phyloP scores from a whole-genome alignment of 2,329 filamentous ascomycete genomes.

The Cytospora schulzeri region DNA sequence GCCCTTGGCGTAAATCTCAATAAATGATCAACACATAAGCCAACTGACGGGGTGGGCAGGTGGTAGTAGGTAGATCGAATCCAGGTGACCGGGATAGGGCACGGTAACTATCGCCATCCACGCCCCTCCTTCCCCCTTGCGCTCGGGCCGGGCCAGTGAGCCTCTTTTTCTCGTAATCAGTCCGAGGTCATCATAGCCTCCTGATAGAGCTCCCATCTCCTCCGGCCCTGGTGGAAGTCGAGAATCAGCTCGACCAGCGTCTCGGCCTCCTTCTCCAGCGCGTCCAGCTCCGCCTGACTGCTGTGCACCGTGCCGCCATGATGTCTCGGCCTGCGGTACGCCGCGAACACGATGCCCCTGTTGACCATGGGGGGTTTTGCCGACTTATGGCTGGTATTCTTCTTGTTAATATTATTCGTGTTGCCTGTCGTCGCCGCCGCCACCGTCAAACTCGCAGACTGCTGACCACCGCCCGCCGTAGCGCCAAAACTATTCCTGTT shows the following conservation, averaged over 20 bases:
- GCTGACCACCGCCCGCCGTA: too few species aligned
- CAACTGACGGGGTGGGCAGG: too few species aligned
- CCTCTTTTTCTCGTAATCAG: background rate
- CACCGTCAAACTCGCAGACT: too few species aligned
- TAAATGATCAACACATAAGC: too few species aligned
- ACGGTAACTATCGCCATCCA: too few species aligned
- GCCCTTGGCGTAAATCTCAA: too few species aligned
- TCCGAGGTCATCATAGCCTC: constrained; percentile 16
- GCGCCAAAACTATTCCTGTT: too few species aligned
- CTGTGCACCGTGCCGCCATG: constrained; percentile 41
- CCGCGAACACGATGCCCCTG: constrained; percentile 59
- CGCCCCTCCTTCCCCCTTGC: too few species aligned
- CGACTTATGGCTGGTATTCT: background rate
- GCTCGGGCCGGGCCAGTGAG: too few species aligned
- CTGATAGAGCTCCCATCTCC: constrained; percentile 22
- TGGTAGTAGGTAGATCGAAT: too few species aligned
- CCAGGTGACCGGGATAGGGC: too few species aligned
- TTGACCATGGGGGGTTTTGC: constrained; percentile 38
- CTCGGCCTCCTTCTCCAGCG: constrained; percentile 53
- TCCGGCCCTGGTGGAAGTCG: constrained; percentile 44
- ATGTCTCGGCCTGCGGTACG: constrained; percentile 51
- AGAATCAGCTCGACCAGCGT: constrained; percentile 55
- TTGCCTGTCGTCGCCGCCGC: constrained; percentile 12
- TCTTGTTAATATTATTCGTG: constrained; percentile 11
- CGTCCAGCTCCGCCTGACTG: constrained; percentile 46